Evolutionary conservation across 345 rosid species (phyloP), one percentile per base, ranked within the genome.

Genomic region (Hevea brasiliensis): DNA sequence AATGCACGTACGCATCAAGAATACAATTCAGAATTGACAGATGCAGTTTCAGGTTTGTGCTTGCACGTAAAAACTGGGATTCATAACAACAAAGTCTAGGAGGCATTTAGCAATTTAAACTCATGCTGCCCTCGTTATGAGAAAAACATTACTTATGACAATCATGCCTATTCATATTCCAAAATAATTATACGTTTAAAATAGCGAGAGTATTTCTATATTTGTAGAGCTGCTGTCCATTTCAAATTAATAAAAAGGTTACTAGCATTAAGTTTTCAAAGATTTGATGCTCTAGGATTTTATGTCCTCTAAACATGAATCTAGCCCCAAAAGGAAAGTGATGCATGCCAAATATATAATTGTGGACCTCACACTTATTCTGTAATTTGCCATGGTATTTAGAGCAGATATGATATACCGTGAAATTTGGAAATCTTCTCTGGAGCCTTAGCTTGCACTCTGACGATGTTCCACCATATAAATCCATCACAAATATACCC

Each of bases 391-490:
- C 50, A 48, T 50, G 50, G 32, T 56, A 13, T 27, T 18, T 23
- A 51, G 26, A 65, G 44, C 24, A 71, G 56, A 68, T 75, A 71
- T 17, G 29, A 18, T 58, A 60, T 87, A 91, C 97, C 84, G 88
- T 90, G 74, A 91, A 91, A 84, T 75, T 90, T 59, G 92, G 85
- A 76, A 94, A 91, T 75, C 81, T 89, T 71, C 96, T 84, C 80
- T 88, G 94, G 76, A 94, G 97, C 76, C 83, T 85, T 75, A 91
- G 76, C 77, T 86, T 85, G 72, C 81, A 72, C 84, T 93, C 98
- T 9, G 94, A 88, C 65, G 98, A 94, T 54, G 92, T 82, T 50
- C 98, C 96, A n/a, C 98, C 98, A 48, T 89, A 94, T 50, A 94
- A 75, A 82, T 94, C 97, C 93, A 94, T 90, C 61, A 83, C 96